phyloP scores from a whole-genome alignment of 352 stramenopile genomes.

The Phytophthora crassamura region DNA sequence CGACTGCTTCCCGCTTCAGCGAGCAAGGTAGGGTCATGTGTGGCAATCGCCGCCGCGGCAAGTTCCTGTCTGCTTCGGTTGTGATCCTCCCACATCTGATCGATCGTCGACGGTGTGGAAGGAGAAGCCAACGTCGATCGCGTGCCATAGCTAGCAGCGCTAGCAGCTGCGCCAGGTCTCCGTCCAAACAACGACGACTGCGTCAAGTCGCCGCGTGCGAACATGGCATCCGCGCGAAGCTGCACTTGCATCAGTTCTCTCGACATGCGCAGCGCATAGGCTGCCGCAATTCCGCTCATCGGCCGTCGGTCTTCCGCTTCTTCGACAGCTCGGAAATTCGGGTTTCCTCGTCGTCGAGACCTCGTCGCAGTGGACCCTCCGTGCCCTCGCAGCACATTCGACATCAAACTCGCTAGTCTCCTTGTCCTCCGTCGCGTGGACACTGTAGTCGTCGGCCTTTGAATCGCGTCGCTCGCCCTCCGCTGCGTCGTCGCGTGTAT shows the following conservation, averaged over 20 bases:
- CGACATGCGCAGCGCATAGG: conserved; percentile 82
- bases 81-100: conserved; percentile 75
- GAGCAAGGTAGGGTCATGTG: conserved; percentile 16
- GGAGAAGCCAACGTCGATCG: conserved; percentile 36
- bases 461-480: conserved; percentile 64
- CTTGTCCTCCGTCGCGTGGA: conserved; percentile 66
- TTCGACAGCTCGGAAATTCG: conserved; percentile 33
- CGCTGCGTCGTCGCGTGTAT: conserved; percentile 45
- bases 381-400: conserved; percentile 56
- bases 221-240: conserved; percentile 74
- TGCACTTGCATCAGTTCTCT: conserved; percentile 79
- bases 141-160: conserved; percentile 16
- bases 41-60: conserved; percentile 31
- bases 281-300: conserved; percentile 65
- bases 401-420: conserved; percentile 78
- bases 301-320: conserved; percentile 46
- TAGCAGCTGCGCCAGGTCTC: conserved; percentile 7
- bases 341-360: conserved; percentile 26
- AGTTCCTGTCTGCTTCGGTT: conserved; percentile 57
- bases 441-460: conserved; percentile 60
- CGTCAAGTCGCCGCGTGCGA: conserved; percentile 65
- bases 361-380: conserved; percentile 9
- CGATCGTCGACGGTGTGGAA: conserved; percentile 24
- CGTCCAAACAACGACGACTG: conserved; percentile 50
- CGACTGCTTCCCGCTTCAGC: conserved; percentile 13